A percentile compares a stretch with the other conserved stretches of the same genome.
Conservation (phyloP, 1,284 basidiomycete genomes). For the Rhodotorula sp. region DNA sequence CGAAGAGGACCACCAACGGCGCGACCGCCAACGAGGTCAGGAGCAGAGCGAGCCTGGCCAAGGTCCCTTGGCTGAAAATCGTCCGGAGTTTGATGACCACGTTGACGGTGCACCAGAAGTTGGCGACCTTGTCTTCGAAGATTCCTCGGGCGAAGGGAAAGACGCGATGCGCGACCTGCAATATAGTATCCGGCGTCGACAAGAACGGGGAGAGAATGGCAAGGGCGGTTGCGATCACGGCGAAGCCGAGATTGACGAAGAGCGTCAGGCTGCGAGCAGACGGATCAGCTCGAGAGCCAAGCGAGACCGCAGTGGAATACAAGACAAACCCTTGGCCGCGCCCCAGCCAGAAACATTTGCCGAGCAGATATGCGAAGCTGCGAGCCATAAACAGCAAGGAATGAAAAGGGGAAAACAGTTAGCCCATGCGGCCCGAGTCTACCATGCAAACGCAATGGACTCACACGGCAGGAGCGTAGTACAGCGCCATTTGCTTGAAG, state of each 20-base stretch:
- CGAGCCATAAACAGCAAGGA: too few species aligned
- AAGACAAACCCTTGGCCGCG: constrained; percentile 62
- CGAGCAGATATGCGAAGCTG: constrained; percentile 68
- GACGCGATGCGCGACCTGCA: constrained; percentile 72
- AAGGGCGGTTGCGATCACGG: constrained; percentile 58
- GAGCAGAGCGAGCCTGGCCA: constrained; percentile 49
- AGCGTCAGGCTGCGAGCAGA: constrained; percentile 56
- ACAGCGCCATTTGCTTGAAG: constrained; percentile 95
- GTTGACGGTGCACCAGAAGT: constrained; percentile 89
- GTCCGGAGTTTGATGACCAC: constrained; percentile 77
- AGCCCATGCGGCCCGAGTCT: too few species aligned
- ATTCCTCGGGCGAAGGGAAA: constrained; percentile 87
- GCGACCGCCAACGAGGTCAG: constrained; percentile 47
- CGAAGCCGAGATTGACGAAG: constrained; percentile 64
- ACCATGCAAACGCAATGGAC: background rate
- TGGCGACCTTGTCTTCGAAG: constrained; percentile 95
- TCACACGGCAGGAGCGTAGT: constrained; percentile 79
- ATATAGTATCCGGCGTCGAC: constrained; percentile 51
- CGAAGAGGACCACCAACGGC: constrained; percentile 49
- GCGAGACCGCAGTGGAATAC: background rate
- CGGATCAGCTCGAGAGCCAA: background rate
- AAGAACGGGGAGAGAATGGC: constrained; percentile 74
- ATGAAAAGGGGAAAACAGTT: too few species aligned
- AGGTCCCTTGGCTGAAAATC: constrained; percentile 36
- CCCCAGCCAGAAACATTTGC: constrained; percentile 74